phyloP scores from a whole-genome alignment of 371 early-diverging fungal genomes.

The Antonospora locustae region DNA sequence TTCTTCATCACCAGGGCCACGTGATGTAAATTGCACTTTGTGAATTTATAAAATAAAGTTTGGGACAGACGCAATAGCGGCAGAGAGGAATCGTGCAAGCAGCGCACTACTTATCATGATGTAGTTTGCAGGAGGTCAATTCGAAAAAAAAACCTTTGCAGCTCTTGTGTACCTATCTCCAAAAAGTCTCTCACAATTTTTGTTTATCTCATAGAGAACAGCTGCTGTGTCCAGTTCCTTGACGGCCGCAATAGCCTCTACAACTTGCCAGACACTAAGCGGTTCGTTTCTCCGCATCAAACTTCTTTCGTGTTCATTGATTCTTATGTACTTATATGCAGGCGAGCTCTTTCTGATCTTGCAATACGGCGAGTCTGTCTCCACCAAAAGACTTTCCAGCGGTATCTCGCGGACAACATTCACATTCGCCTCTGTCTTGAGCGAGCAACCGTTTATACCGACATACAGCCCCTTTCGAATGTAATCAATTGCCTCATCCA shows the following conservation, averaged over 20 bases:
- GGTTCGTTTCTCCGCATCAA: slow-evolving; percentile 50
- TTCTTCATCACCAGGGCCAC: too few species aligned
- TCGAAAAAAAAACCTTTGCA: too few species aligned
- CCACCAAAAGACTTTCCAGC: slow-evolving; percentile 66
- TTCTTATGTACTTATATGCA: slow-evolving; percentile 58
- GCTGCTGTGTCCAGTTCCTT: slow-evolving; percentile 34
- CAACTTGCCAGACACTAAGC: slow-evolving; percentile 30
- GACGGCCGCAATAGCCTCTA: slow-evolving; percentile 40
- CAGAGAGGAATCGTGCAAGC: too few species aligned
- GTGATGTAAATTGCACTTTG: too few species aligned
- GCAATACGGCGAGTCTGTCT: slow-evolving; percentile 70
- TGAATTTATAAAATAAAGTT: too few species aligned
- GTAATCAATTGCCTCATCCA: slow-evolving; percentile 62
- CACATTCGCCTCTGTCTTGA: slow-evolving; percentile 70
- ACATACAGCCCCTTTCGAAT: slow-evolving; percentile 69
- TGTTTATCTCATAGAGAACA: too few species aligned
- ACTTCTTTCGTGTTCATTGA: slow-evolving; percentile 5
- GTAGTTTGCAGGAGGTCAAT: too few species aligned
- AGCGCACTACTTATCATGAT: too few species aligned
- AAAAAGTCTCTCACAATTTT: too few species aligned
- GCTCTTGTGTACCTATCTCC: too few species aligned
- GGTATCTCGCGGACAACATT: slow-evolving; percentile 67
- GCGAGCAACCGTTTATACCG: slow-evolving; percentile 84
- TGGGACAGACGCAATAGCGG: too few species aligned
- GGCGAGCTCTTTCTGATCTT: slow-evolving; percentile 72